A percentile compares a stretch with the other conserved stretches of the same genome.
Conservation (phyloP, 1,139 yeast genomes). For the Diutina ranongensis region DNA sequence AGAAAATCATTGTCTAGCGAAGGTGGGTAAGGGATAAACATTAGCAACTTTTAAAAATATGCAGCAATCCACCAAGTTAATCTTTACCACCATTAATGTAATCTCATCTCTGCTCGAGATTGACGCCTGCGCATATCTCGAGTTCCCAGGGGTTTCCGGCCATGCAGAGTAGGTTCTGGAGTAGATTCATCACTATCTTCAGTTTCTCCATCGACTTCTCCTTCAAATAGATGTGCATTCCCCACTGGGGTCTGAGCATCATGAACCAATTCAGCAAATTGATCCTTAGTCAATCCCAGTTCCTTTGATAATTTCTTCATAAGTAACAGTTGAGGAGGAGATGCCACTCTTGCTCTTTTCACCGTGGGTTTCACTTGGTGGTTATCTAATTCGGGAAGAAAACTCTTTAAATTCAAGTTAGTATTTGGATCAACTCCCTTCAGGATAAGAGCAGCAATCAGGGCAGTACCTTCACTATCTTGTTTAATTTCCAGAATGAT, state of each 20-base stretch:
- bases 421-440: slow-evolving; percentile 30
- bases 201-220: not conserved
- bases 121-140: not conserved
- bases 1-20: too few relatives aligned
- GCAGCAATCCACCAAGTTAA: too few relatives aligned
- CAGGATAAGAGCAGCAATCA: slow-evolving; percentile 29
- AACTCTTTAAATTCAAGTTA: slow-evolving; percentile 22
- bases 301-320: not conserved
- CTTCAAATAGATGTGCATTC: slow-evolving; percentile 4
- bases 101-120: not conserved
- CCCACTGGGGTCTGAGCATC: slow-evolving; percentile 1
- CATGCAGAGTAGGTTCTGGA: not conserved
- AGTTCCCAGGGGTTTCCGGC: not conserved
- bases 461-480: slow-evolving; percentile 42
- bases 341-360: not conserved
- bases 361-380: not conserved
- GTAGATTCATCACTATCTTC: slow-evolving; percentile 4
- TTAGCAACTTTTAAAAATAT: too few relatives aligned
- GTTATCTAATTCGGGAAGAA: not conserved
- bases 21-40: too few relatives aligned
- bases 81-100: too few relatives aligned
- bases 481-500: slow-evolving; percentile 46
- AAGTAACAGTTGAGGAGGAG: not conserved
- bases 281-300: not conserved
- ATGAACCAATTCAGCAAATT: not conserved